Evolutionary conservation across 169 alveolate genomes (phyloP), one percentile per base, ranked within the genome.

Genomic region (Amoebophrya sp.): DNA sequence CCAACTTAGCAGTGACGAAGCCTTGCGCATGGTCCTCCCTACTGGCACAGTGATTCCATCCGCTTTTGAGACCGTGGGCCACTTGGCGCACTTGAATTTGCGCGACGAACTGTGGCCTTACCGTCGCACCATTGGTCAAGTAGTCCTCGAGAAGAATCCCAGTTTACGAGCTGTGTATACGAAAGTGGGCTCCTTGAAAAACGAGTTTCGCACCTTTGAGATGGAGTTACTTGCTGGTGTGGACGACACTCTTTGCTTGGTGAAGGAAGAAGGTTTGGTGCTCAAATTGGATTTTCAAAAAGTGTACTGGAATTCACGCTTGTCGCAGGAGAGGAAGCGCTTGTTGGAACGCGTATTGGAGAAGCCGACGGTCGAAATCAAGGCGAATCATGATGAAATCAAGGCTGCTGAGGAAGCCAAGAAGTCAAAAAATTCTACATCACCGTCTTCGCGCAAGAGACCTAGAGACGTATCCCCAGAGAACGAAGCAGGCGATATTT

Each of bases 1-100:
- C 38, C 92, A 41, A 26, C 53, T 90, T 36, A 41, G 53, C 40
- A 23, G 53, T 24, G 94, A 95, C 78, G 95, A 95, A 93, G 90
- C 94, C 47, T 89, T 95, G 83, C 93, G 91, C 90, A 90, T 93
- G 90, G 89, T 95, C 24, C 91, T 95, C 40, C 95, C 95, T 41
- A 94, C 93, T 23, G 94, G 78, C 29, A 89, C 77, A 89, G 96
- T 94, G 54, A 93, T 94, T n/a, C 96, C 96, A 41, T 95, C 93
- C 77, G 95, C 96, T 41, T 96, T 95, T 92, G 98, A 96, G 95
- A 95, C 96, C 39, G 92, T 96, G 26, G 98, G 98, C 12, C 97
- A 96, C 93, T 95, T 96, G 29, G 98, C 98, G 0, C 98, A 96
- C 94, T 93, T 96, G 93, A 96, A 96, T 94, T 94, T 96, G 65